Conservation (phyloP, 306 rosid species). For the Luffa acutangula region DNA sequence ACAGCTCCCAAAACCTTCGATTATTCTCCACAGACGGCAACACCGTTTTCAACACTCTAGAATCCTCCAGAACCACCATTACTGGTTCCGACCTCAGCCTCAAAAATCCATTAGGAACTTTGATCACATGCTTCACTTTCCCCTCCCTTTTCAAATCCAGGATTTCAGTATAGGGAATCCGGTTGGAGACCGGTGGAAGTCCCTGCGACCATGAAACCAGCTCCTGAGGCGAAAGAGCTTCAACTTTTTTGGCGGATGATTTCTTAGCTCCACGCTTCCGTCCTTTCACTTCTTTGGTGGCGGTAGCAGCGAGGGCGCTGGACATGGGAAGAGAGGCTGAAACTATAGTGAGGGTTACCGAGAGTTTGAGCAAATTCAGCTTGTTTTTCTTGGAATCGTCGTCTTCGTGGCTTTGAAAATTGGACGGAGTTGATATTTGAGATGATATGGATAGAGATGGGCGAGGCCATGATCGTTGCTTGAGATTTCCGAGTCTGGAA, state of each 20-base stretch:
- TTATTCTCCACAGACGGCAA: slow-evolving; percentile 55
- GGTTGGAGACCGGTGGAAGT: slow-evolving; percentile 59
- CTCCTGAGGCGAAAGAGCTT: slow-evolving; percentile 61
- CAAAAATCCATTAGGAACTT: slow-evolving; percentile 28
- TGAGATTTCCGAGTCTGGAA: slow-evolving; percentile 19
- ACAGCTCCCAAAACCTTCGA: slow-evolving; percentile 53
- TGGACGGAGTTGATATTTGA: slow-evolving; percentile 21
- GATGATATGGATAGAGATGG: slow-evolving; percentile 30
- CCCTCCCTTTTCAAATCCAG: slow-evolving; percentile 40
- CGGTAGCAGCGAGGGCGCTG: slow-evolving; percentile 26
- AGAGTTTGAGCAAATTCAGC: slow-evolving; percentile 43
- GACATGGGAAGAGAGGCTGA: slow-evolving; percentile 50
- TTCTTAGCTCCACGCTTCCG: slow-evolving; percentile 44
- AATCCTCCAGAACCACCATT: slow-evolving; percentile 69
- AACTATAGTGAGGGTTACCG: slow-evolving; percentile 66
- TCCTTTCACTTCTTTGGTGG: slow-evolving; percentile 39
- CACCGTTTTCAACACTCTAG: slow-evolving; percentile 61
- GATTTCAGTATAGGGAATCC: slow-evolving; percentile 65
- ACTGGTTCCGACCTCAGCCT: slow-evolving; percentile 38
- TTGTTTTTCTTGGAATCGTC: slow-evolving; percentile 13
- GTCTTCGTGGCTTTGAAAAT: slow-evolving; percentile 13
- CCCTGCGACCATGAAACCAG: slow-evolving; percentile 60
- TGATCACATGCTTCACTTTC: slow-evolving; percentile 72
- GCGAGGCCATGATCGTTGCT: slow-evolving; percentile 7
- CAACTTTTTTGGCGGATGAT: slow-evolving; percentile 35